Conservation (phyloP, 805 yeast genomes). For the Crinitomyces ghanaensis region DNA sequence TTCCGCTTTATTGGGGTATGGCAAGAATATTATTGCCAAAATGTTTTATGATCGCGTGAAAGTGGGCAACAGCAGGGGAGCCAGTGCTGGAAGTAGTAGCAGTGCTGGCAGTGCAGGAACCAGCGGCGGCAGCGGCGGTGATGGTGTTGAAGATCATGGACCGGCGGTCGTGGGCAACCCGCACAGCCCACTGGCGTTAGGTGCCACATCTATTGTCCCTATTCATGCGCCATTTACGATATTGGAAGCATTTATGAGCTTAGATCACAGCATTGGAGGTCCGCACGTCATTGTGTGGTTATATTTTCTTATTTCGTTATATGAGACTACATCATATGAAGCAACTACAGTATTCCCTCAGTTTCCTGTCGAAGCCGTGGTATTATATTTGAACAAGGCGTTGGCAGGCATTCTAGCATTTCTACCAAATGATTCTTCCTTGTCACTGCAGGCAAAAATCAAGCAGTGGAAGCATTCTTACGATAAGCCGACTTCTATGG, state of each 20-base stretch:
- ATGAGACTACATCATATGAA: constrained; percentile 4
- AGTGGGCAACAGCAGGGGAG: background rate
- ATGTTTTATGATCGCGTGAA: constrained; percentile 4
- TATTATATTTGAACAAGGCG: too few relatives aligned
- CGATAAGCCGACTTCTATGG: constrained; percentile 4
- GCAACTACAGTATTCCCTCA: too few relatives aligned
- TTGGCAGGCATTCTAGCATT: too few relatives aligned
- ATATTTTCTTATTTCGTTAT: constrained; percentile 48
- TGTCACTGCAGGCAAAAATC: too few relatives aligned
- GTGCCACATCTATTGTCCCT: background rate
- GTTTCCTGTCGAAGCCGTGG: too few relatives aligned
- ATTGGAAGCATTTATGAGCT: constrained; percentile 6
- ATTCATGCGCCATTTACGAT: constrained; percentile 5
- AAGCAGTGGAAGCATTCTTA: constrained; percentile 1
- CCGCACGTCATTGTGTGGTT: constrained; percentile 72
- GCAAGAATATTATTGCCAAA: constrained; percentile 6
- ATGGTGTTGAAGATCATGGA: background rate
- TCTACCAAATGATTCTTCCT: too few relatives aligned
- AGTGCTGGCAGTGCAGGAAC: background rate
- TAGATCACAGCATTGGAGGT: constrained; percentile 32
- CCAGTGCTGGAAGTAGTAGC: background rate
- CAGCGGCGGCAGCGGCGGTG: constrained; percentile 1
- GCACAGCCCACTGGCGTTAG: background rate
- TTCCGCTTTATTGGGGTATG: constrained; percentile 13
- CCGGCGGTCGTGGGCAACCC: too few relatives aligned